Conservation (phyloP, 2,329 filamentous ascomycete genomes). For the Pseudocercospora fuligena region DNA sequence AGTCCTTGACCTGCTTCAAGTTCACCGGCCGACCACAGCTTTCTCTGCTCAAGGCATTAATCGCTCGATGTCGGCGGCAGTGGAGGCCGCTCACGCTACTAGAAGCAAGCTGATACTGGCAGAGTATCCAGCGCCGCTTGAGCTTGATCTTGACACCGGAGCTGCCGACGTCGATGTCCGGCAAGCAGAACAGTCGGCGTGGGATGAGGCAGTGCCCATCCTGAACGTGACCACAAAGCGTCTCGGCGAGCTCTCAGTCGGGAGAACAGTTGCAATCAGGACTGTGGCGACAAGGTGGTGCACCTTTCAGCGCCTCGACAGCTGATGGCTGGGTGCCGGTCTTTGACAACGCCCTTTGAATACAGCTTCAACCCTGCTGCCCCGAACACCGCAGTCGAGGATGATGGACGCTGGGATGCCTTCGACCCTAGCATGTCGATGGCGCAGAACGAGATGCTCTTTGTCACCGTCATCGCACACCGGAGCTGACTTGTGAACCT, state of each 20-base stretch:
- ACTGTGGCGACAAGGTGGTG: conserved; percentile 54
- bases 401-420: conserved; percentile 19
- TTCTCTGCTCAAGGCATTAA: conserved; percentile 77
- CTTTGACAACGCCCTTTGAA: neutral
- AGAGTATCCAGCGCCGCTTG: conserved; percentile 36
- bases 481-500: neutral
- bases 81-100: conserved; percentile 60
- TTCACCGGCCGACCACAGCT: conserved; percentile 71
- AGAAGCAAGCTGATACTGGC: conserved; percentile 47
- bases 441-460: conserved; percentile 9
- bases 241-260: conserved; percentile 48
- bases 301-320: conserved; percentile 33
- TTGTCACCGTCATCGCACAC: neutral
- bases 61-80: conserved; percentile 64
- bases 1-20: conserved; percentile 66
- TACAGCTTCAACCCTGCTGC: neutral
- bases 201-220: conserved; percentile 54
- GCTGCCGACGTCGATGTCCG: neutral
- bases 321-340: neutral
- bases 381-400: conserved; percentile 19
- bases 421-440: conserved; percentile 11
- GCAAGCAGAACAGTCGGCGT: conserved; percentile 36
- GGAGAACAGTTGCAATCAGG: conserved; percentile 51
- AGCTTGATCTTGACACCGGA: neutral
- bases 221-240: conserved; percentile 53